These are phyloP conservation scores for Umbelopsis ramanniana DNA, from an alignment of 192 early-diverging fungal genomes.

Conservation along the genomic window DNA sequence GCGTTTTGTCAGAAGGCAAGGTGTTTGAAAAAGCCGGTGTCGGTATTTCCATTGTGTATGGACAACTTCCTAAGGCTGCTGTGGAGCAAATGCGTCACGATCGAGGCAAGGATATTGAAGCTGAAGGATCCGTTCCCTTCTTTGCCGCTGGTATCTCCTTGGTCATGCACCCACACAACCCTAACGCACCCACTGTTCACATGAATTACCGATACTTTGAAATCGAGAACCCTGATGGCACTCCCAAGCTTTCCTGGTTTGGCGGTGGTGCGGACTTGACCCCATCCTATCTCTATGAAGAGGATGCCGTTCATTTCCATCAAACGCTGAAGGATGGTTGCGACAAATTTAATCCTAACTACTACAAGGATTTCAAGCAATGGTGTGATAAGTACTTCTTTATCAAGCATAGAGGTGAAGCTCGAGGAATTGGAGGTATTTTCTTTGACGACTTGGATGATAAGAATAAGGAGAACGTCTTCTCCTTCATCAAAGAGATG, in stretches of 20 bases:
- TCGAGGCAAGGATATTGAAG: constrained; percentile 67
- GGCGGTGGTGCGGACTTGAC: constrained; percentile 97
- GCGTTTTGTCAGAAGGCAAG: constrained; percentile 89
- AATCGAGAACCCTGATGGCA: constrained; percentile 63
- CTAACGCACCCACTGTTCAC: constrained; percentile 94
- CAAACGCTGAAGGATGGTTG: constrained; percentile 89
- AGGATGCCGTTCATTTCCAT: constrained; percentile 96
- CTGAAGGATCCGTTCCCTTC: constrained; percentile 68
- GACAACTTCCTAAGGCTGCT: constrained; percentile 76
- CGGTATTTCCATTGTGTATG: constrained; percentile 86
- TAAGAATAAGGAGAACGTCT: constrained; percentile 73
- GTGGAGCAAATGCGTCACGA: constrained; percentile 89
- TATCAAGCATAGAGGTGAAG: constrained; percentile 84
- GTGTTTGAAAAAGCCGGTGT: constrained; percentile 99
- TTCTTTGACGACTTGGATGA: constrained; percentile 97
- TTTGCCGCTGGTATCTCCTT: constrained; percentile 91
- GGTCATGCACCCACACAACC: constrained; percentile 96
- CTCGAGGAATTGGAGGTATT: constrained; percentile 95
- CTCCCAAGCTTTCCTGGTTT: constrained; percentile 89
- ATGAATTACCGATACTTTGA: constrained; percentile 99
- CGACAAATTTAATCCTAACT: constrained; percentile 80
- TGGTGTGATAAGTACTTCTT: constrained; percentile 98
- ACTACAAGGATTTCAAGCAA: constrained; percentile 91
- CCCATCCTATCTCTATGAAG: constrained; percentile 86
- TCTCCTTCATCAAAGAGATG: constrained; percentile 82